A percentile compares a stretch with the other conserved stretches of the same genome.
These are phyloP conservation scores for Diaporthe australafricana DNA, from an alignment of 2,329 filamentous ascomycete genomes.

Conservation along the genomic window DNA sequence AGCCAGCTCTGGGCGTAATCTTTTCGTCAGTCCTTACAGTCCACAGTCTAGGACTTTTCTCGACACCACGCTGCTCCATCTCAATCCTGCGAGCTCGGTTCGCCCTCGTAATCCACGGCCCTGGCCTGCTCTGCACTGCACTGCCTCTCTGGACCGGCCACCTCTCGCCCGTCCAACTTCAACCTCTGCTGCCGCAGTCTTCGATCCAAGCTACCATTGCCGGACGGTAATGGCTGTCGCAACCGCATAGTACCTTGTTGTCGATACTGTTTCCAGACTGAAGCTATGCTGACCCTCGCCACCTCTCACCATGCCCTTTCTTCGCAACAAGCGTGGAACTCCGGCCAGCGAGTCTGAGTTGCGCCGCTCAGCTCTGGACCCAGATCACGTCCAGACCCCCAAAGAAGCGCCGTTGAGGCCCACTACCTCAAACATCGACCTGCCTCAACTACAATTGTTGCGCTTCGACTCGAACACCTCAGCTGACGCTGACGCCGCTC, in stretches of 20 bases:
- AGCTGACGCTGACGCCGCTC: slow-evolving; percentile 40
- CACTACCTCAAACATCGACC: slow-evolving; percentile 33
- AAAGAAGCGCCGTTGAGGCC: slow-evolving; percentile 40
- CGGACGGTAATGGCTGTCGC: slow-evolving; percentile 28
- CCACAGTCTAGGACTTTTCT: slow-evolving; percentile 5
- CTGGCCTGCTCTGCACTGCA: not conserved
- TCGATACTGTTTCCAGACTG: slow-evolving; percentile 15
- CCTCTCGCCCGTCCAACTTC: not conserved
- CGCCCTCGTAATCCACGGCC: slow-evolving; percentile 1
- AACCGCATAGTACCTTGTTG: slow-evolving; percentile 32
- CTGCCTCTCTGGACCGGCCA: slow-evolving; percentile 6
- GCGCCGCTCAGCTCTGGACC: slow-evolving; percentile 61
- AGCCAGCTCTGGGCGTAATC: slow-evolving; percentile 29
- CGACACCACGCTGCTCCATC: slow-evolving; percentile 23
- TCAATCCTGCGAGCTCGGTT: not conserved
- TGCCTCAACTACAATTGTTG: slow-evolving; percentile 36
- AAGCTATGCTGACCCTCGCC: slow-evolving; percentile 36
- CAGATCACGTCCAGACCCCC: slow-evolving; percentile 43
- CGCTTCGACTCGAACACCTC: slow-evolving; percentile 41
- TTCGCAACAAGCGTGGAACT: slow-evolving; percentile 68
- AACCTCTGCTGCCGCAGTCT: not conserved
- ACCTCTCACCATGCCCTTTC: slow-evolving; percentile 64
- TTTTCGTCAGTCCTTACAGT: slow-evolving; percentile 21
- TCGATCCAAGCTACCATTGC: not conserved
- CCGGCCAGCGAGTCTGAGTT: slow-evolving; percentile 70